These are phyloP conservation scores for Fusarium hainanense DNA, from an alignment of 2,329 filamentous ascomycete species.

Conservation along the genomic window DNA sequence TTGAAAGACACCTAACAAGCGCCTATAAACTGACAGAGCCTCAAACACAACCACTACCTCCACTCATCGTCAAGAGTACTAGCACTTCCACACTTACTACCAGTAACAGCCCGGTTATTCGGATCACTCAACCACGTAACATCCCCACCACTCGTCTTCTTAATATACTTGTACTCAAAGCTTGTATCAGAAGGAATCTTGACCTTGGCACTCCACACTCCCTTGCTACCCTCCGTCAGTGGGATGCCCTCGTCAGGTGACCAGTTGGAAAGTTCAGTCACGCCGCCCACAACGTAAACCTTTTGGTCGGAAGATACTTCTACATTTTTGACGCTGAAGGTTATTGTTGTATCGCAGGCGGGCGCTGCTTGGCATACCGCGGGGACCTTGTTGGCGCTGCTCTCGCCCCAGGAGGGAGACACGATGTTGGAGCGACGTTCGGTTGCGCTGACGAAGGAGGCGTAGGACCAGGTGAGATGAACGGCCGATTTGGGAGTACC, in stretches of 20 bases:
- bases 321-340: conserved; percentile 32
- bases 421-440: conserved; percentile 64
- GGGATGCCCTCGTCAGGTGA: conserved; percentile 57
- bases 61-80: conserved; percentile 25
- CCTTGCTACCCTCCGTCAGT: conserved; percentile 60
- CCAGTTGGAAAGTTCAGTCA: conserved; percentile 55
- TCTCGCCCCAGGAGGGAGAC: conserved; percentile 64
- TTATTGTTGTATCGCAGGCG: conserved; percentile 42
- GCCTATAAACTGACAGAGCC: no score
- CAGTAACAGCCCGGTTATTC: conserved; percentile 45
- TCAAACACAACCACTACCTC: neutral
- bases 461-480: conserved; percentile 79
- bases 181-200: conserved; percentile 62
- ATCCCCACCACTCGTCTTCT: conserved; percentile 60
- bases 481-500: conserved; percentile 68
- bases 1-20: accelerated
- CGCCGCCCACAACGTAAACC: conserved; percentile 43
- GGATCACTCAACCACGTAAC: conserved; percentile 69
- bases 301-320: conserved; percentile 27
- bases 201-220: conserved; percentile 64
- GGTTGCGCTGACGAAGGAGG: conserved; percentile 70
- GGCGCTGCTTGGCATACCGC: conserved; percentile 36
- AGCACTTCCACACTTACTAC: conserved; percentile 10
- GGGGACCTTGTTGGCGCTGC: conserved; percentile 31
- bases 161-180: conserved; percentile 72